Base-by-base conservation (phyloP, 345 rosid genomes). In the Rhizophora apiculata region DNA sequence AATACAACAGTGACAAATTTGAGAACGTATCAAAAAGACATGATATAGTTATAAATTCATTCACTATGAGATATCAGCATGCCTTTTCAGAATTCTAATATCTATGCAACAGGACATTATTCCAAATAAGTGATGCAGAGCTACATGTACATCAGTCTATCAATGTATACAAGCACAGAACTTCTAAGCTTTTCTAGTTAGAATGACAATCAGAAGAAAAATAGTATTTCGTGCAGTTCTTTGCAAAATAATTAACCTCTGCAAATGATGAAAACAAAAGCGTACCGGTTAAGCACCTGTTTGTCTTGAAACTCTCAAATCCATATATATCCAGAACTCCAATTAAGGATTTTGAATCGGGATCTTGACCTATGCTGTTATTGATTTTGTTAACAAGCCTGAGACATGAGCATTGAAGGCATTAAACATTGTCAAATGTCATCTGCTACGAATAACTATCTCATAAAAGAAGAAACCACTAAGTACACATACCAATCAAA, bases 321-420 rank as follows among this genome's bases (percentile, higher is more conserved):
- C 99, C 99, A 81, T 95, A 95, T 29, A 95, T 95, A 87, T 95
- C 99, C 76, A 95, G 89, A 73, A 95, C 98, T 54, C 99, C 99
- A 57, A 95, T 95, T 76, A 95, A 84, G 79, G 74, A 82, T 85
- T 87, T 92, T 39, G 98, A 92, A 22, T 88, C 73, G 72, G 91
- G 91, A 74, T 95, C 99, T 82, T 95, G 99, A 68, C 99, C 99
- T 68, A 95, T 95, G 57, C 96, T 88, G 80, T 72, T 83, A 55
- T 95, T 95, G 58, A 95, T 95, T 74, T 84, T 95, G 73, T 88
- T 88, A 57, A 95, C 99, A 54, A 95, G 85, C 99, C 99, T 95
- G 87, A 66, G 78, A 58, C 11, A 63, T 13, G 49, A 29, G 22
- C 21, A n/a, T 10, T 22, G 19, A 49, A 46, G 29, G 55, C 13